Evolutionary conservation across 2,329 filamentous ascomycete genomes (phyloP), one percentile per base, ranked within the genome.

Genomic region (Laburnicola sp.): DNA sequence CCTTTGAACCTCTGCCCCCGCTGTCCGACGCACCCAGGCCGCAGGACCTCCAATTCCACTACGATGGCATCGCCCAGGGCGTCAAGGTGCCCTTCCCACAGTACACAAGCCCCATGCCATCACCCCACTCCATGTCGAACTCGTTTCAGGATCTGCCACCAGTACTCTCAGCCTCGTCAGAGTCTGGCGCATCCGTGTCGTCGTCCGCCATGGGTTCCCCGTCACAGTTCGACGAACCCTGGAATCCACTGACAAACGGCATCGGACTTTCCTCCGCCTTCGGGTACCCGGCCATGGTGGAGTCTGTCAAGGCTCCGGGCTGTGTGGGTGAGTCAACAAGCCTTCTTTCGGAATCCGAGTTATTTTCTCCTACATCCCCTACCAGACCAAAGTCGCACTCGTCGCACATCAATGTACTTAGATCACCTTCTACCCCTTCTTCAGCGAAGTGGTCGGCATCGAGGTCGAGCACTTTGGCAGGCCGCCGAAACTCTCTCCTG

Each of bases 261-360:
- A 74, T 88, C 31, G 82, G 80, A 44, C 76, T 87, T 65, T 75
- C 79, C 35, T 82, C 88, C 63, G 74, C 80, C 42, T 83, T 84
- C 66, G 75, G 82, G 45, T 77, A 77, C 51, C 77, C 81, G 4
- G 67, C 61, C 30, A 78, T 81, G 51, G 69, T 78, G 38, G 74
- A 75, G 35, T 70, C 68, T 39, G 72, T 77, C 52, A 78, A 79
- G 68, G 59, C 58, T 26, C 54, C 66, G 35, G 73, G 72, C 42
- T 80, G 74, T 70, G 75, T 80, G 64, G 77, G 77, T 80, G 73
- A 79, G 77, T 79, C 68, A 53, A 58, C 54, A 51, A 55, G 50
- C 48, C 48, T 76, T 75, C 66, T 66, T 71, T 76, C 72, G 54
- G 63, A 56, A 60, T 58, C 59, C 48, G 53, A 60, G 48, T 57